Conservation (phyloP, 768 basidiomycete genomes). For the Mycena indigotica region DNA sequence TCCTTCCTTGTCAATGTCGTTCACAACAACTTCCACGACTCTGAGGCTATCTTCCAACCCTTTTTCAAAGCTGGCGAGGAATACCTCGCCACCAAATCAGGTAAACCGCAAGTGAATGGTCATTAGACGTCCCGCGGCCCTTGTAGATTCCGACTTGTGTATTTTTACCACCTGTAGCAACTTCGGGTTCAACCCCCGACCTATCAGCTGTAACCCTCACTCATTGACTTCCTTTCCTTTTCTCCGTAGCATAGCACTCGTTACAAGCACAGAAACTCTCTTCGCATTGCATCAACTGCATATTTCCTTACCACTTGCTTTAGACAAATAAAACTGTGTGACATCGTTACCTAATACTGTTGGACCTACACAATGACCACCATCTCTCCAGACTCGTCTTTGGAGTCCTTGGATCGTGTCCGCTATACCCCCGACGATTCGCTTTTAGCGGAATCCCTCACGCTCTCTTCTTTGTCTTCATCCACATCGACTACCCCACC, state of each 20-base stretch:
- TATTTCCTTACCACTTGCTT: conserved; percentile 16
- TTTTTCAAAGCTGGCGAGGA: conserved; percentile 79
- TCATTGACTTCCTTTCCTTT: conserved; percentile 17
- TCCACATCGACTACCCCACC: conserved; percentile 32
- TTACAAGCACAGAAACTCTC: conserved; percentile 17
- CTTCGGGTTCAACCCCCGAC: conserved; percentile 90
- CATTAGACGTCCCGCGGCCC: conserved; percentile 31
- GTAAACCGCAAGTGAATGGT: conserved; percentile 43
- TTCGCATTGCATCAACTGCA: conserved; percentile 62
- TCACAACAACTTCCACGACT: conserved; percentile 91
- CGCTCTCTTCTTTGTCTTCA: conserved; percentile 36
- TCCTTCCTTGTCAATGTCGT: conserved; percentile 92
- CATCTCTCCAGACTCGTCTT: neutral
- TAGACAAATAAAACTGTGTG: neutral
- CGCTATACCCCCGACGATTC: conserved; percentile 18
- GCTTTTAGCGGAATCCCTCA: conserved; percentile 37
- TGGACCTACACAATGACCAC: neutral
- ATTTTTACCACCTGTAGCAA: no score
- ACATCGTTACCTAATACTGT: no score
- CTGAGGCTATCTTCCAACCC: conserved; percentile 82
- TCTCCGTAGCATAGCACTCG: conserved; percentile 18
- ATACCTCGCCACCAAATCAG: conserved; percentile 46
- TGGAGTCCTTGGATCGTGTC: conserved; percentile 12
- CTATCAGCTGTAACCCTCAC: conserved; percentile 39
- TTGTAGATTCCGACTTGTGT: no score